Percentiles rank a stretch among this genome's conserved stretches.
Conservation (phyloP, 2,329 filamentous ascomycete species). For the Phoma herbarum region DNA sequence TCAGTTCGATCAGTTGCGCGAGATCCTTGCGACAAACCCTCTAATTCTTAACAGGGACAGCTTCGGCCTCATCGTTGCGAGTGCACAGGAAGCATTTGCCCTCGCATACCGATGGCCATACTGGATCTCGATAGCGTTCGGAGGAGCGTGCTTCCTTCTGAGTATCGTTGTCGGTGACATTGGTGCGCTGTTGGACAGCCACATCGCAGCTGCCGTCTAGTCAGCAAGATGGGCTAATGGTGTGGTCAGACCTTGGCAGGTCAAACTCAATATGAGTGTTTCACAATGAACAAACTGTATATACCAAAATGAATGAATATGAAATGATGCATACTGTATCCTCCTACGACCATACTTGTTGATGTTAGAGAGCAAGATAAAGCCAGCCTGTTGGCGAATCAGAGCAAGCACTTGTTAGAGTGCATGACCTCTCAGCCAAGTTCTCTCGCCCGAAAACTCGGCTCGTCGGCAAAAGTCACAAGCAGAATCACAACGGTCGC, state of each 20-base stretch:
- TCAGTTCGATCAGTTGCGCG: constrained; percentile 49
- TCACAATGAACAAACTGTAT: not conserved
- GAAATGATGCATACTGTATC: too few species aligned
- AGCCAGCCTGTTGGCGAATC: not conserved
- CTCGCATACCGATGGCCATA: constrained; percentile 69
- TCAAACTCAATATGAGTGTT: not conserved
- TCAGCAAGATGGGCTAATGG: too few species aligned
- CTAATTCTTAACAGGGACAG: constrained; percentile 56
- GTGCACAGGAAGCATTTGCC: constrained; percentile 66
- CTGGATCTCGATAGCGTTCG: constrained; percentile 70
- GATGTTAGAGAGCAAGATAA: not conserved
- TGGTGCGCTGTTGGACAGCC: constrained; percentile 33
- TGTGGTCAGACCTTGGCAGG: not conserved
- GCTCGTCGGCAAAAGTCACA: not conserved
- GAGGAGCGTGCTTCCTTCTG: constrained; percentile 64
- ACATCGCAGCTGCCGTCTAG: constrained; percentile 25
- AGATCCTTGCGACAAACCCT: constrained; percentile 56
- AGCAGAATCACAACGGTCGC: not conserved
- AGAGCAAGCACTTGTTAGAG: not conserved
- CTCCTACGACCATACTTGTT: too few species aligned
- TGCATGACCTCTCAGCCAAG: not conserved
- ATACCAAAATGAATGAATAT: not conserved
- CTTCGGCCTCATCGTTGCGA: constrained; percentile 56
- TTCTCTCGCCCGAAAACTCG: constrained; percentile 1
- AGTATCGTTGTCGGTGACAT: constrained; percentile 69